These are phyloP conservation scores for Mollisia scopiformis DNA, from an alignment of 2,329 filamentous ascomycete species.

Conservation along the genomic window DNA sequence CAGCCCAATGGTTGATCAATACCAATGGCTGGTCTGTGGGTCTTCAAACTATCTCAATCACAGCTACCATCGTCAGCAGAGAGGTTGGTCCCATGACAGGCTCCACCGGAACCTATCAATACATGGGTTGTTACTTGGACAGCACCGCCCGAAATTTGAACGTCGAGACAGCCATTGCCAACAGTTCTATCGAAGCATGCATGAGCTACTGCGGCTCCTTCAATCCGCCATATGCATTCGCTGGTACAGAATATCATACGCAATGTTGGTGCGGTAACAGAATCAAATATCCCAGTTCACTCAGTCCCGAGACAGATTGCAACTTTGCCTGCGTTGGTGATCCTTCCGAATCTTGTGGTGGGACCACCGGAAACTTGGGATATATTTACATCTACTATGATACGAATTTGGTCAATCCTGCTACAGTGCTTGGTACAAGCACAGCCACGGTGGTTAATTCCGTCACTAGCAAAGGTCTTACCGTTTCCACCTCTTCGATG, in stretches of 20 bases:
- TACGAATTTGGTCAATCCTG: background rate
- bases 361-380: conserved; percentile 29
- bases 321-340: conserved; percentile 44
- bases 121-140: background rate
- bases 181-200: background rate
- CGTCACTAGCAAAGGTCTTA: background rate
- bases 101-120: background rate
- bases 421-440: background rate
- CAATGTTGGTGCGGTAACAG: conserved; percentile 4
- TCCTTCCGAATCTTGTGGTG: conserved; percentile 51
- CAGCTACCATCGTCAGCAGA: conserved; percentile 1
- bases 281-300: background rate
- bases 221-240: background rate
- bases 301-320: conserved; percentile 44
- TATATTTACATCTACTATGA: background rate
- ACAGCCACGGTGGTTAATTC: background rate
- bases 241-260: conserved; percentile 1
- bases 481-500: background rate
- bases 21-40: background rate
- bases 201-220: background rate
- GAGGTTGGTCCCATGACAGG: background rate
- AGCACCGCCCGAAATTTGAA: background rate
- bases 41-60: background rate
- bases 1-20: background rate
- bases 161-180: background rate